A percentile compares a stretch with the other conserved stretches of the same genome.
phyloP scores from a whole-genome alignment of 2,329 filamentous ascomycete genomes.

The Epichloe gansuensis region DNA sequence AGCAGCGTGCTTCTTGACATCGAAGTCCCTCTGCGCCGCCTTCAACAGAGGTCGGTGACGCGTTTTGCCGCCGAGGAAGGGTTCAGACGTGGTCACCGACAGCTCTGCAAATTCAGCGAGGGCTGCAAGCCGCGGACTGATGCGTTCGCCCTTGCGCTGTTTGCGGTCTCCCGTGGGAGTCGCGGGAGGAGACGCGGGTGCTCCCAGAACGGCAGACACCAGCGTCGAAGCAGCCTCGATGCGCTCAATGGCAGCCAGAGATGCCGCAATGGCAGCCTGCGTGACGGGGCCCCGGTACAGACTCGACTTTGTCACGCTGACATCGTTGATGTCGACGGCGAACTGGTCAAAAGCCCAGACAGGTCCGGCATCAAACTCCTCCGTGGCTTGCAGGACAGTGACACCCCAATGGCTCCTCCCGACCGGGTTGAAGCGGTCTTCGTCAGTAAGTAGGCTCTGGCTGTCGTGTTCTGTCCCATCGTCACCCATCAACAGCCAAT shows the following conservation, averaged over 20 bases:
- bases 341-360: conserved; percentile 33
- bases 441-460: conserved; percentile 16
- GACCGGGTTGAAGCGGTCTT: conserved; percentile 12
- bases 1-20: conserved; percentile 21
- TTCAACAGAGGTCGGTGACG: conserved; percentile 26
- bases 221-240: conserved; percentile 17
- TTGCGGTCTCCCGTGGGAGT: not conserved
- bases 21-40: conserved; percentile 25
- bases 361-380: conserved; percentile 29
- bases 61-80: conserved; percentile 25
- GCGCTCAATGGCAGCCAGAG: conserved; percentile 23
- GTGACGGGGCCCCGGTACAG: conserved; percentile 28
- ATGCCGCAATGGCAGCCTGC: conserved; percentile 24
- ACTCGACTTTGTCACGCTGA: conserved; percentile 26
- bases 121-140: conserved; percentile 15
- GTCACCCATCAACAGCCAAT: conserved; percentile 31
- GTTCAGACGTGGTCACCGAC: conserved; percentile 21
- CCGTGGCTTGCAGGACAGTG: conserved; percentile 27
- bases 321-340: conserved; percentile 26
- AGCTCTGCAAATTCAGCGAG: conserved; percentile 14
- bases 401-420: conserved; percentile 29
- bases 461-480: conserved; percentile 23
- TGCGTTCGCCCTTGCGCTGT: not conserved
- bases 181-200: conserved; percentile 3
- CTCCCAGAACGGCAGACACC: not conserved